Conservation (phyloP, 2,329 filamentous ascomycete species). For the Talaromyces atroroseus region DNA sequence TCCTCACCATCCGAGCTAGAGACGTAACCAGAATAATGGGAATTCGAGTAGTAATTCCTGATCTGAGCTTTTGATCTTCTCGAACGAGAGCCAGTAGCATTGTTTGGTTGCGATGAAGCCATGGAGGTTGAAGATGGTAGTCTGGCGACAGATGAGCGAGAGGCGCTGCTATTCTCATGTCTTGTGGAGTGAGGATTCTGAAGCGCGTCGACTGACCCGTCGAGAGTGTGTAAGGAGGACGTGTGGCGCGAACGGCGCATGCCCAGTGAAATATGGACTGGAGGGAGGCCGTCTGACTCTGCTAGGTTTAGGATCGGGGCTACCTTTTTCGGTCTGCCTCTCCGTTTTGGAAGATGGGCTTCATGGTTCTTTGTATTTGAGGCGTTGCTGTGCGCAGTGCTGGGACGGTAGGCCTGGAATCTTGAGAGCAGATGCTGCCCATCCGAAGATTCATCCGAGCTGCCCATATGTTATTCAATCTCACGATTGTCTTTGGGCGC, state of each 20-base stretch:
- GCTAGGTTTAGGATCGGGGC: neutral
- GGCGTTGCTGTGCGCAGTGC: neutral
- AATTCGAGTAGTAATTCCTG: slow-evolving; percentile 27
- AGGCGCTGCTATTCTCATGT: neutral
- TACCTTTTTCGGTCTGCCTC: slow-evolving; percentile 2
- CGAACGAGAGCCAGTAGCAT: slow-evolving; percentile 18
- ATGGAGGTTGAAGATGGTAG: neutral
- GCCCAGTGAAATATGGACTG: neutral
- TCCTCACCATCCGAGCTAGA: slow-evolving; percentile 8
- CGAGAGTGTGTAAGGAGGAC: neutral
- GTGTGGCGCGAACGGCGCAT: neutral
- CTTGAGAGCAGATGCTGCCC: slow-evolving; percentile 23
- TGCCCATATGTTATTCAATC: neutral
- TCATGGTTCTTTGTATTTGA: neutral
- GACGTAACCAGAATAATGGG: slow-evolving; percentile 15
- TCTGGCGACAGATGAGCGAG: neutral
- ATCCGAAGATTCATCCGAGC: slow-evolving; percentile 19
- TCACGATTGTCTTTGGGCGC: neutral
- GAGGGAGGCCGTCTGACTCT: neutral
- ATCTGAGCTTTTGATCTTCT: slow-evolving; percentile 23
- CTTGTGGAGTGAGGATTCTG: neutral
- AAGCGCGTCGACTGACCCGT: neutral
- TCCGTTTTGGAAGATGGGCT: neutral
- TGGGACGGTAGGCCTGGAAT: slow-evolving; percentile 17
- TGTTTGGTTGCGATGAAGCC: neutral